Evolutionary conservation across 1,284 basidiomycete genomes (phyloP), one percentile per base, ranked within the genome.

Genomic region (Apiotrichum sp.): DNA sequence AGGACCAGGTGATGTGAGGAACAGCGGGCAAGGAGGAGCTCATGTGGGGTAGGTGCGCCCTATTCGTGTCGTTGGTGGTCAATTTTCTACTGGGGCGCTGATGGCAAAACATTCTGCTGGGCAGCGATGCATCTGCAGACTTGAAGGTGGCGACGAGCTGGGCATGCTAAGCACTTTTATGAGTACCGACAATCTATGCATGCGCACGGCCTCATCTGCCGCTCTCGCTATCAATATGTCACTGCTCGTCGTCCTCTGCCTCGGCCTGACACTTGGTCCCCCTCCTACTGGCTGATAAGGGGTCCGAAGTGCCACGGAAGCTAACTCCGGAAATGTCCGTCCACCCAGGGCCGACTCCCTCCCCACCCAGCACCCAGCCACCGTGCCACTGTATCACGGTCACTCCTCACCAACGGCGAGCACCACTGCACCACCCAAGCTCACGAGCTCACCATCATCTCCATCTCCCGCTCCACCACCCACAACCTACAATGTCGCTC

Each of bases 401-500:
- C 22, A 22, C 22, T 22, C 22, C 33, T 41, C 49, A 32, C 40
- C 29, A 29, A 32, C 6, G 33, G 31, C 44, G 22, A 33, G 40
- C 39, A 40, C 39, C 39, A 22, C 22, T 22, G 22, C 22, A 22
- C 22, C 22, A 22, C 44, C 8, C 44, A 46, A 10, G 8, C 42
- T 50, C 44, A 32, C 39, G 22, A 22, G 22, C 22, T 22, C 16
- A n/a, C 38, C 29, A 47, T 34, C 29, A 32, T 11, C 5, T 9
- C 35, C 36, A 11, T 29, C 50, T 31, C 22, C 41, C 29, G 32
- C 44, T n/a, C 31, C 36, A 43, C 31, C 43, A 32, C 11, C 13
- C n/a, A 33, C 52, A 33, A 43, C 48, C 6, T 34, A 50, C 55
- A 52, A 57, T 61, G 59, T 58, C 52, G 39, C 47, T 59, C 53